Conservation (phyloP, 2,329 filamentous ascomycete genomes). For the Magnaporthiopsis incrustans region DNA sequence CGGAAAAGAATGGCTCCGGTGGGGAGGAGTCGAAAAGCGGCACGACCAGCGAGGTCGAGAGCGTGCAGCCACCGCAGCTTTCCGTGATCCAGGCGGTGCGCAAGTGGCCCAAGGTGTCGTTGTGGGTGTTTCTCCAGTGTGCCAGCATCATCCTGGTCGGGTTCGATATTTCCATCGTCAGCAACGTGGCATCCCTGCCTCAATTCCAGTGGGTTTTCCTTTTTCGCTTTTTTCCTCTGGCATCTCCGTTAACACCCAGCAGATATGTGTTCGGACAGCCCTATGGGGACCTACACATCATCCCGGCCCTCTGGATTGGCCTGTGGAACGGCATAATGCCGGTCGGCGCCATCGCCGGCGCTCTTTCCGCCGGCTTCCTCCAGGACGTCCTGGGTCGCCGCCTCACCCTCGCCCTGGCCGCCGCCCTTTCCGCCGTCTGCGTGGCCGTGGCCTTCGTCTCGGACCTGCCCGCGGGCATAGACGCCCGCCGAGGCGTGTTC, state of each 20-base stretch:
- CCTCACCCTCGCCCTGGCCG: not conserved
- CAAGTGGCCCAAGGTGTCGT: slow-evolving; percentile 1
- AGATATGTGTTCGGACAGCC: not conserved
- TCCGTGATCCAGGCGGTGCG: slow-evolving; percentile 1
- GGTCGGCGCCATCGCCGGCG: not conserved
- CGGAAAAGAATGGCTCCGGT: not conserved
- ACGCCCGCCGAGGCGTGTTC: not conserved
- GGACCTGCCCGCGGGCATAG: not conserved
- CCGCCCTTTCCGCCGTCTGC: not conserved
- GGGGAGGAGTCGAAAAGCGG: not conserved
- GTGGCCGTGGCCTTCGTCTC: slow-evolving; percentile 3
- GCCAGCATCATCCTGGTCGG: slow-evolving; percentile 2
- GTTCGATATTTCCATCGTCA: slow-evolving; percentile 3
- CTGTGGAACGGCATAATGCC: slow-evolving; percentile 2
- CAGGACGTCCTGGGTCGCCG: slow-evolving; percentile 1
- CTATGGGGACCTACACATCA: not conserved
- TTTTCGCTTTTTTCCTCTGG: too few relatives aligned
- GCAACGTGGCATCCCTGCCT: slow-evolving; percentile 1
- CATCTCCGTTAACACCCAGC: not conserved
- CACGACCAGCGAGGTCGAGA: not conserved
- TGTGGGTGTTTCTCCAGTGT: not conserved
- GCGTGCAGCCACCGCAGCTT: not conserved
- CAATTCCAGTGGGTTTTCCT: not conserved
- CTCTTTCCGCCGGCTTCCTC: not conserved
- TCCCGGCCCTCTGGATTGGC: slow-evolving; percentile 4